Evolutionary conservation across 202 grass and related monocot genomes (phyloP).

Genomic region (Eragrostis tef): DNA sequence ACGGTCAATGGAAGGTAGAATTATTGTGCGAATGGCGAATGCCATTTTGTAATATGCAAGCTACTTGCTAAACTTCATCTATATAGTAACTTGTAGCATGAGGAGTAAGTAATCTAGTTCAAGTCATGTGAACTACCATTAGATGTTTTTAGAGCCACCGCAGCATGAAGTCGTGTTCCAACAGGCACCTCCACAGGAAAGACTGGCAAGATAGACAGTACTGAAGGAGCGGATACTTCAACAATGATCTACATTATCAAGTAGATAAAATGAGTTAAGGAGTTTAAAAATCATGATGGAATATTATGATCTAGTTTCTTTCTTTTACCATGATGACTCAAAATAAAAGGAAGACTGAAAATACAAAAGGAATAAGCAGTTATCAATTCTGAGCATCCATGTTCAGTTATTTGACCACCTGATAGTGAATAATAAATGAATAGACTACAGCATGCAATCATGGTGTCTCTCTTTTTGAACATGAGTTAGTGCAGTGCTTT

Average conservation of each 20-base stretch:
- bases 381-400: conserved; percentile 14
- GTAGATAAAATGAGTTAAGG: conserved; percentile 38
- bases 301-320: background rate
- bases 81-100: conserved; percentile 28
- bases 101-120: conserved; percentile 23
- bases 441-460: background rate
- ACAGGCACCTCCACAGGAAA: conserved; percentile 90
- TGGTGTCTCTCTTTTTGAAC: too few species aligned
- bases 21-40: background rate
- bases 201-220: conserved; percentile 70
- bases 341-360: conserved; percentile 2
- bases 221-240: conserved; percentile 76
- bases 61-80: conserved; percentile 24
- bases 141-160: conserved; percentile 70
- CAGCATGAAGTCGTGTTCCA: conserved; percentile 78
- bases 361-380: conserved; percentile 8
- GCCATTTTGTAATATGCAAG: conserved; percentile 23
- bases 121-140: conserved; percentile 63
- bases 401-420: conserved; percentile 32
- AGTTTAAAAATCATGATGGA: conserved; percentile 16
- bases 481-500: background rate
- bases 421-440: conserved; percentile 25
- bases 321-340: background rate
- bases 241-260: conserved; percentile 66
- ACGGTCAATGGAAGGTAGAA: background rate